A percentile compares a stretch with the other conserved stretches of the same genome.
Evolutionary conservation across 257 asterid genomes (phyloP).

Genomic region (Perilla frutescens): DNA sequence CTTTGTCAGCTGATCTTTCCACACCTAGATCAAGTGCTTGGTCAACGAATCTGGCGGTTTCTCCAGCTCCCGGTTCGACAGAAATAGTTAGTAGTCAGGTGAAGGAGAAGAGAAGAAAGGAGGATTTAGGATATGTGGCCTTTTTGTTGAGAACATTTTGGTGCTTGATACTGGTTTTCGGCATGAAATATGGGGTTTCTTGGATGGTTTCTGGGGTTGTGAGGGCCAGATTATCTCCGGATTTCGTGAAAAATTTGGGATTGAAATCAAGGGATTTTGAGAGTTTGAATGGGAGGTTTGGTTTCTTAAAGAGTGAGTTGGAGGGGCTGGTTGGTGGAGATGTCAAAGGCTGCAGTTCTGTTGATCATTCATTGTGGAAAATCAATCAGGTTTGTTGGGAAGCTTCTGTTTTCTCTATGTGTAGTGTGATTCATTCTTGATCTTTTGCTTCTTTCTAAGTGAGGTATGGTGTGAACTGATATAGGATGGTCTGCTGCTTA

Average conservation of each 20-base stretch:
- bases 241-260: constrained; percentile 49
- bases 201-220: constrained; percentile 49
- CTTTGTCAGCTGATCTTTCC: constrained; percentile 36
- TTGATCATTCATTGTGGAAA: constrained; percentile 57
- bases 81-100: constrained; percentile 33
- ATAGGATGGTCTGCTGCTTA: constrained; percentile 69
- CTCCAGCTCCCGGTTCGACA: constrained; percentile 40
- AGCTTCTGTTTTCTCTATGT: neutral
- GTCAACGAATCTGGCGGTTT: neutral
- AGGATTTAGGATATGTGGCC: constrained; percentile 36
- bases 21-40: constrained; percentile 47
- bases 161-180: constrained; percentile 43
- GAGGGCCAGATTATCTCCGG: constrained; percentile 42
- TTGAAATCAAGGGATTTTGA: constrained; percentile 45
- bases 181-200: constrained; percentile 55
- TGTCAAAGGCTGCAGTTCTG: constrained; percentile 44
- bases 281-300: constrained; percentile 45
- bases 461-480: constrained; percentile 2
- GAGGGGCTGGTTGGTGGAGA: constrained; percentile 35
- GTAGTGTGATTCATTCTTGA: neutral
- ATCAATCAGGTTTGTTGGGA: constrained; percentile 58
- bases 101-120: constrained; percentile 39
- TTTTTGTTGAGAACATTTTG: constrained; percentile 41
- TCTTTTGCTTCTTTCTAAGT: constrained; percentile 19
- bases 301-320: constrained; percentile 60